These are phyloP conservation scores for Colletotrichum melonis DNA, from an alignment of 2,329 filamentous ascomycete genomes.

Conservation along the genomic window DNA sequence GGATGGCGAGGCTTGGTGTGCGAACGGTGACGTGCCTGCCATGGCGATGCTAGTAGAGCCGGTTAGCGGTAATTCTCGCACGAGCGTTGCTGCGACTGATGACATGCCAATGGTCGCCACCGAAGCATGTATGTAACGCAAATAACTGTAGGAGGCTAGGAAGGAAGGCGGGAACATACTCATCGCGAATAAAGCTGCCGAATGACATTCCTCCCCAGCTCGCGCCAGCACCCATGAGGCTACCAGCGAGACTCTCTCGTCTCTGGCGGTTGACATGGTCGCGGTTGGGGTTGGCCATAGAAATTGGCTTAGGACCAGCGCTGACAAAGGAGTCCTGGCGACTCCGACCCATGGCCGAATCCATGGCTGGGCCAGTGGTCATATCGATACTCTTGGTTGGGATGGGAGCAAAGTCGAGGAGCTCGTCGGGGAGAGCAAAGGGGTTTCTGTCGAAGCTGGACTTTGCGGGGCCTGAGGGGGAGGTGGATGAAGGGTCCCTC, in stretches of 20 bases:
- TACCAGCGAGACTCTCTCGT: conserved; percentile 72
- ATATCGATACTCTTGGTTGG: conserved; percentile 55
- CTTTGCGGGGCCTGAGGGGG: conserved; percentile 41
- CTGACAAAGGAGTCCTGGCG: conserved; percentile 75
- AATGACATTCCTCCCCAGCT: conserved; percentile 98
- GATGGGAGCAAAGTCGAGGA: conserved; percentile 39
- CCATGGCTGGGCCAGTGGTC: conserved; percentile 69
- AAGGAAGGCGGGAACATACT: conserved; percentile 72
- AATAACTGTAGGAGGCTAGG: not conserved
- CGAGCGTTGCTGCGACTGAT: not conserved
- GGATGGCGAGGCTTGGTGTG: conserved; percentile 84
- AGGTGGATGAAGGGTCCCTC: conserved; percentile 38
- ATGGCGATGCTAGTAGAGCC: conserved; percentile 80
- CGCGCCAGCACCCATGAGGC: conserved; percentile 79
- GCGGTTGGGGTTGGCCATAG: conserved; percentile 73
- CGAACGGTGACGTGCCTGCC: conserved; percentile 95
- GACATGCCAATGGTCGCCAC: conserved; percentile 10
- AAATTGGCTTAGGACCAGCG: conserved; percentile 74
- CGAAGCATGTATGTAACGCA: not conserved
- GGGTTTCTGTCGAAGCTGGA: conserved; percentile 40
- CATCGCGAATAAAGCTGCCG: conserved; percentile 96
- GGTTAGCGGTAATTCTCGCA: not conserved
- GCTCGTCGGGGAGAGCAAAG: conserved; percentile 41
- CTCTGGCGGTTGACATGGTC: conserved; percentile 67
- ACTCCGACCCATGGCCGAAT: conserved; percentile 67